Evolutionary conservation across 2,329 filamentous ascomycete genomes (phyloP).

Genomic region (Beauveria varroae): DNA sequence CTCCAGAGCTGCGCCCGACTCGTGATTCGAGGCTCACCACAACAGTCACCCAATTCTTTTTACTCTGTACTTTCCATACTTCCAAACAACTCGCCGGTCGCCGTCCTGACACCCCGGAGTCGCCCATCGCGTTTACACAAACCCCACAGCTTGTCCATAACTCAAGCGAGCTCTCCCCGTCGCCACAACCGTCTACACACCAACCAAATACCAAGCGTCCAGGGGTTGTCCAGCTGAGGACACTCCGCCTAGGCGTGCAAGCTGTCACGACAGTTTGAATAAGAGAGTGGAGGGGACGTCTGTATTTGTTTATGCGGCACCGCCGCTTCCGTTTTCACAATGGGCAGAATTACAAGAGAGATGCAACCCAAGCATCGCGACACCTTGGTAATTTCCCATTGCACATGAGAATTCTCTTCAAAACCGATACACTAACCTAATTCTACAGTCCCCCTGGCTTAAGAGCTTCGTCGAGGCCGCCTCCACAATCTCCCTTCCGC

Average conservation of each 20-base stretch:
- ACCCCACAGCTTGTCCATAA: background rate
- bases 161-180: background rate
- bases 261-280: constrained; percentile 31
- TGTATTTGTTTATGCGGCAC: constrained; percentile 43
- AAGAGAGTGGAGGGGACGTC: constrained; percentile 52
- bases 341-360: constrained; percentile 62
- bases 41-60: background rate
- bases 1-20: constrained; percentile 21
- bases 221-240: constrained; percentile 26
- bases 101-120: background rate
- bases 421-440: constrained; percentile 13
- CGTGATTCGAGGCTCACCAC: background rate
- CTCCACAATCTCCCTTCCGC: constrained; percentile 60
- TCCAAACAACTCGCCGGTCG: background rate
- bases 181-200: background rate
- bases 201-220: background rate
- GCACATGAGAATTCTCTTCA: background rate
- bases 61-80: background rate
- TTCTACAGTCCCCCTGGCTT: constrained; percentile 73
- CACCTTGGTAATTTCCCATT: constrained; percentile 48
- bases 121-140: background rate
- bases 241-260: constrained; percentile 25
- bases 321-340: constrained; percentile 51
- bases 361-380: constrained; percentile 62
- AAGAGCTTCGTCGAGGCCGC: constrained; percentile 70